Evolutionary conservation across 2,329 filamentous ascomycete genomes (phyloP).

Genomic region (Xylariaceae sp.): DNA sequence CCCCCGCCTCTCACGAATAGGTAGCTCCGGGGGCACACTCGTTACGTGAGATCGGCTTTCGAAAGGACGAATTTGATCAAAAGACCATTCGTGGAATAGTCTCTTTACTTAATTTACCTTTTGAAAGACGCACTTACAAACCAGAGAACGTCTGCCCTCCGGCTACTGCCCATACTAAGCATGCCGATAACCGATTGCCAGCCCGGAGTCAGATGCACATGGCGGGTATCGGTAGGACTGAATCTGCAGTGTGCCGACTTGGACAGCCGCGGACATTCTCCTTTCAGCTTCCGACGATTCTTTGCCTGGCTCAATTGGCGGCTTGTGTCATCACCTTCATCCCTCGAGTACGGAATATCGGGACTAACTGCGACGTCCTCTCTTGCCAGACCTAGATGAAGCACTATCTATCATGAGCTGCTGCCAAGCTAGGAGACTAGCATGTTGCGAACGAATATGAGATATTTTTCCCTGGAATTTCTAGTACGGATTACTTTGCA

Average conservation of each 20-base stretch:
- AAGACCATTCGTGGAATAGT: too few relatives aligned
- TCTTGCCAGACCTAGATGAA: too few relatives aligned
- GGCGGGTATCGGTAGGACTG: constrained; percentile 12
- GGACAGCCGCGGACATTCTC: constrained; percentile 11
- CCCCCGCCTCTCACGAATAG: too few relatives aligned
- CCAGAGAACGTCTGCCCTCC: not conserved
- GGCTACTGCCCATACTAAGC: not conserved
- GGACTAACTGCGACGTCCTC: too few relatives aligned
- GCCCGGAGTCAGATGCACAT: constrained; percentile 5
- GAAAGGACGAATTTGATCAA: too few relatives aligned
- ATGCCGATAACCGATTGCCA: constrained; percentile 10
- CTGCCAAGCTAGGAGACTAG: not conserved
- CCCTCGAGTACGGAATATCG: too few relatives aligned
- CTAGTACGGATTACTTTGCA: too few relatives aligned
- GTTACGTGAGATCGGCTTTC: too few relatives aligned
- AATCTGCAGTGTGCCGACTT: constrained; percentile 9
- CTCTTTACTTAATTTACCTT: not conserved
- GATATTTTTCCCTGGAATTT: too few relatives aligned
- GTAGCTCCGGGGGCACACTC: too few relatives aligned
- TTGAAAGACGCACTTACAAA: not conserved
- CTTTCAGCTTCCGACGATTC: constrained; percentile 16
- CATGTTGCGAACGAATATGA: not conserved
- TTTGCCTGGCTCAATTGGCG: not conserved
- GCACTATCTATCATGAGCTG: not conserved
- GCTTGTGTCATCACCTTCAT: too few relatives aligned